These are phyloP conservation scores for Populus hybrid DNA, from an alignment of 441 rosid genomes.

Conservation along the genomic window DNA sequence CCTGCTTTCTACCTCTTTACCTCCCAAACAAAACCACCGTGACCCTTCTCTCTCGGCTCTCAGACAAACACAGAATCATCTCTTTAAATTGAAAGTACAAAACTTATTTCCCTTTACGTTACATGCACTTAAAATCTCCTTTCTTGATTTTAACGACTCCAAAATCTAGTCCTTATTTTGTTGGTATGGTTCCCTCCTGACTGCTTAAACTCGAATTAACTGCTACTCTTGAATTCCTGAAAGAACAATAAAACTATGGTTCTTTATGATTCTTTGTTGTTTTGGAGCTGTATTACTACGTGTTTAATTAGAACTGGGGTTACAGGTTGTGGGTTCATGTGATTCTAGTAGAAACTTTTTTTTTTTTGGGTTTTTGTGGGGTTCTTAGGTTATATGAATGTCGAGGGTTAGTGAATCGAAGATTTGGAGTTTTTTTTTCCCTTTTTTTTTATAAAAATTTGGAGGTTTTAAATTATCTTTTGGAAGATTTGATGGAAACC, in stretches of 20 bases:
- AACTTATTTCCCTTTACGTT: neutral
- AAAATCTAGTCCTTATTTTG: neutral
- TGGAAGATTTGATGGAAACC: neutral
- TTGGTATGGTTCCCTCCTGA: slow-evolving; percentile 13
- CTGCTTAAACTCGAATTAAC: neutral
- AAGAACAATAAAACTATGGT: neutral
- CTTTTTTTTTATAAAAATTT: neutral
- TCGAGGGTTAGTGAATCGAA: neutral
- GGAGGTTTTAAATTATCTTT: neutral
- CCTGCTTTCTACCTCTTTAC: no score
- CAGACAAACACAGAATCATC: neutral
- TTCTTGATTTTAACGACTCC: slow-evolving; percentile 5
- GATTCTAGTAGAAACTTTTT: neutral
- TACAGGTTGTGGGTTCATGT: neutral
- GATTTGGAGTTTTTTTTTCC: neutral
- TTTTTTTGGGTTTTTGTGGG: neutral
- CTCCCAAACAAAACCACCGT: neutral
- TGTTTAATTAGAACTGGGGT: neutral
- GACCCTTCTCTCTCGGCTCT: neutral
- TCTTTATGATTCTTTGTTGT: neutral
- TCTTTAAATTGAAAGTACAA: neutral
- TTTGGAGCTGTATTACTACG: neutral
- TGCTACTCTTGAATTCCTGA: slow-evolving; percentile 3
- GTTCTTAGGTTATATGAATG: slow-evolving; percentile 16
- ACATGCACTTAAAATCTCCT: slow-evolving; percentile 5